Conservation (phyloP, 495 filamentous ascomycete species). For the Hypoxylon crocopeplum region DNA sequence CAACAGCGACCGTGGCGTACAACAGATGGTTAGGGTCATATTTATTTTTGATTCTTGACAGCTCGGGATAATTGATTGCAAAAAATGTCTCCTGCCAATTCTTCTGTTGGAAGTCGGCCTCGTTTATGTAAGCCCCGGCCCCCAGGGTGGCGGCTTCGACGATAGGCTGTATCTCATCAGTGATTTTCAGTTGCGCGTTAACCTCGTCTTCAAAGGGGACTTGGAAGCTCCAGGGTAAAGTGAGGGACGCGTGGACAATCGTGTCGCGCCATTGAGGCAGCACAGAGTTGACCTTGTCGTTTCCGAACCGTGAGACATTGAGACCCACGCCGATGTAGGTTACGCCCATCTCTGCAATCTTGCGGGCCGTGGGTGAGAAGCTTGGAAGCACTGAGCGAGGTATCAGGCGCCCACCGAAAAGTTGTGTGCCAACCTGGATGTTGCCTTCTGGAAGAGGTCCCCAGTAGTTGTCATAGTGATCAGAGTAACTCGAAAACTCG, state of each 20-base stretch:
- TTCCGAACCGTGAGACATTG: slow-evolving; percentile 48
- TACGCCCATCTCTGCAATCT: slow-evolving; percentile 55
- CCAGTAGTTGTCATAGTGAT: slow-evolving; percentile 51
- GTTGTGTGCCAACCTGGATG: slow-evolving; percentile 51
- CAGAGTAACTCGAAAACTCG: slow-evolving; percentile 51
- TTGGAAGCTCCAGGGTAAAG: slow-evolving; percentile 24
- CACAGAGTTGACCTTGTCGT: slow-evolving; percentile 58
- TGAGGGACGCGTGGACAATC: slow-evolving; percentile 43
- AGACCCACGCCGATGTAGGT: slow-evolving; percentile 47
- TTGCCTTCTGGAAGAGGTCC: slow-evolving; percentile 38
- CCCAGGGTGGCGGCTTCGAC: slow-evolving; percentile 45
- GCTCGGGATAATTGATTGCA: slow-evolving; percentile 42
- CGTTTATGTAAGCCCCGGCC: slow-evolving; percentile 52
- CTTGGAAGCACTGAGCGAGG: slow-evolving; percentile 55
- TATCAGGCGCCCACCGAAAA: slow-evolving; percentile 65
- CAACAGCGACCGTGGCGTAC: slow-evolving; percentile 19
- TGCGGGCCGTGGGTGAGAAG: slow-evolving; percentile 52
- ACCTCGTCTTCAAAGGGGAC: slow-evolving; percentile 46
- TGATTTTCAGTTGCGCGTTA: slow-evolving; percentile 54
- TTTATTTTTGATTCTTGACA: slow-evolving; percentile 40
- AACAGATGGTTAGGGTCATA: slow-evolving; percentile 37
- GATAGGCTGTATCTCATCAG: slow-evolving; percentile 52
- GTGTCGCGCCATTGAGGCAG: slow-evolving; percentile 66
- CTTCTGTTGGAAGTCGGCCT: slow-evolving; percentile 51
- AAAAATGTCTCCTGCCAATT: slow-evolving; percentile 51